Conservation (phyloP, 192 early-diverging fungal genomes). For the Neocallimastix lanati region DNA sequence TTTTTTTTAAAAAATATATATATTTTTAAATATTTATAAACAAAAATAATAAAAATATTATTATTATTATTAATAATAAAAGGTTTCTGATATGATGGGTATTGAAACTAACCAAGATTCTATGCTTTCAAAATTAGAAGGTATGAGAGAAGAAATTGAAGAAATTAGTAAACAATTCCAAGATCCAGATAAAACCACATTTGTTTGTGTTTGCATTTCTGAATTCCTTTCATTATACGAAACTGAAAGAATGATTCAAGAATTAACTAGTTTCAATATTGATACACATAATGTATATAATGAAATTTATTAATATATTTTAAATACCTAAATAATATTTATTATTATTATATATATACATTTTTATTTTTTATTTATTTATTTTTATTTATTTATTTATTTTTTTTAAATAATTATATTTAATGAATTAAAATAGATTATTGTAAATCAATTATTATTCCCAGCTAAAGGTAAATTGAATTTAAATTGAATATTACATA, state of each 20-base stretch:
- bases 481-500: too few relatives aligned
- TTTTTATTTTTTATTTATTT: too few relatives aligned
- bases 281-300: slow-evolving; percentile 97
- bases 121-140: slow-evolving; percentile 85
- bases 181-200: slow-evolving; percentile 97
- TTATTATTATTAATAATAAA: too few relatives aligned
- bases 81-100: slow-evolving; percentile 54
- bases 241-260: slow-evolving; percentile 98
- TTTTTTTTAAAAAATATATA: not conserved
- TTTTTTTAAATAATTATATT: too few relatives aligned
- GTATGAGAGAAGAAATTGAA: slow-evolving; percentile 88
- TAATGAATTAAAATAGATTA: too few relatives aligned
- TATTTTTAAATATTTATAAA: not conserved
- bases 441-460: not conserved
- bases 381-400: too few relatives aligned
- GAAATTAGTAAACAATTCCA: slow-evolving; percentile 99
- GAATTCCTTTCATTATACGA: slow-evolving; percentile 99
- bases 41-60: not conserved
- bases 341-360: too few relatives aligned
- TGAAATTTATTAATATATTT: slow-evolving; percentile 78
- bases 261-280: slow-evolving; percentile 89
- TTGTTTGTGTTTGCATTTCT: slow-evolving; percentile 97
- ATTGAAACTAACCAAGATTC: slow-evolving; percentile 73
- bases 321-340: too few relatives aligned
- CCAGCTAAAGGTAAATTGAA: not conserved